Evolutionary conservation across 331 rosid genomes (phyloP).

Genomic region (Acacia pycnantha): DNA sequence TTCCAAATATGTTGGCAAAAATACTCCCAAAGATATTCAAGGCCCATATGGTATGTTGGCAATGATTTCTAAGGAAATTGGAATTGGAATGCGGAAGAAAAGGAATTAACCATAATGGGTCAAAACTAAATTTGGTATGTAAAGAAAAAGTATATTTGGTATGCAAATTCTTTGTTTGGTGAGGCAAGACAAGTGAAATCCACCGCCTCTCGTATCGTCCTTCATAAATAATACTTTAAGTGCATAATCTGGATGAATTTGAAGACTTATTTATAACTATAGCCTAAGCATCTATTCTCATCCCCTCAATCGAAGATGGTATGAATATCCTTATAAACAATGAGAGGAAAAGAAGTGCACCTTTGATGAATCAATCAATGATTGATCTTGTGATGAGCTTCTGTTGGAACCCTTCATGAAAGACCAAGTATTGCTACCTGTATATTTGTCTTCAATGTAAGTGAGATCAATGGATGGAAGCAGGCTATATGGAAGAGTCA

Average conservation of each 20-base stretch:
- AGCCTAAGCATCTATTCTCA: no score
- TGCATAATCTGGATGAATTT: constrained; percentile 1
- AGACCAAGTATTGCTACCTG: no score
- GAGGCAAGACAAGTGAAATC: neutral
- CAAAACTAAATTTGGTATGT: neutral
- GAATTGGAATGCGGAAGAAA: neutral
- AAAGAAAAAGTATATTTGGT: neutral
- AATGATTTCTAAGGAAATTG: neutral
- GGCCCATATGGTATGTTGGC: neutral
- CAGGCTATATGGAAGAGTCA: no score
- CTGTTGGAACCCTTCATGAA: no score
- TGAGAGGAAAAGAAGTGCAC: no score
- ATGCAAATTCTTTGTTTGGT: neutral
- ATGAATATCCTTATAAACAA: no score
- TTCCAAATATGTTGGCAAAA: neutral
- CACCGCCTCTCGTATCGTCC: neutral
- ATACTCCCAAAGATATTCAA: neutral
- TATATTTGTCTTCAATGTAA: no score
- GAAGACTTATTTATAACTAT: no score
- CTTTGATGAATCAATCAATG: no score
- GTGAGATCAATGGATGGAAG: no score
- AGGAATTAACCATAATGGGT: neutral
- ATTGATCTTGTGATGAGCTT: no score
- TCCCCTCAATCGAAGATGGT: no score
- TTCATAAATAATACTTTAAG: neutral